Percentiles rank a stretch among this genome's conserved stretches.
Conservation (phyloP, 2,329 filamentous ascomycete species). For the Hyphodiscus sp. region DNA sequence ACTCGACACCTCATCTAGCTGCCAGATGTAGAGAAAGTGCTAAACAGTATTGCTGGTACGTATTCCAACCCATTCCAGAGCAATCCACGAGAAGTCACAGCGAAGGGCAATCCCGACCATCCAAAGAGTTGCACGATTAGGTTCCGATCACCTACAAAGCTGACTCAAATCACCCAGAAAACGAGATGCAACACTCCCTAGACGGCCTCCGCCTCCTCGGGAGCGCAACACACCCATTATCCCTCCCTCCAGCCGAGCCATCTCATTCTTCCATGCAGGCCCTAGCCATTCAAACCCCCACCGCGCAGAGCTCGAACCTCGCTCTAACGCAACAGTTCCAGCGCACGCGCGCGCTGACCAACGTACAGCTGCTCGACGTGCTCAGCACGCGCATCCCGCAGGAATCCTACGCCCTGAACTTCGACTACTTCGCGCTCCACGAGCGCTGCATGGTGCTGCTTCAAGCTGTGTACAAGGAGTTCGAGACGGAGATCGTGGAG, state of each 20-base stretch:
- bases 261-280: neutral
- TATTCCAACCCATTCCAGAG: too few relatives aligned
- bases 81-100: too few relatives aligned
- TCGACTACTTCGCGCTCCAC: neutral
- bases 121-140: too few relatives aligned
- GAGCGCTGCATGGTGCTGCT: neutral
- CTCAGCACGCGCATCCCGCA: conserved; percentile 6
- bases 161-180: neutral
- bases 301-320: neutral
- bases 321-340: conserved; percentile 7
- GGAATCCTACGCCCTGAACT: conserved; percentile 10
- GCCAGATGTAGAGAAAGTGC: conserved; percentile 5
- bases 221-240: neutral
- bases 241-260: neutral
- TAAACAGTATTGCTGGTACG: neutral
- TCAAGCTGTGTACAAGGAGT: neutral
- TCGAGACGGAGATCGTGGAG: neutral
- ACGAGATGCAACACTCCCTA: neutral
- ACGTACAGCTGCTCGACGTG: conserved; percentile 8
- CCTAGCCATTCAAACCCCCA: neutral
- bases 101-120: too few relatives aligned
- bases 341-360: conserved; percentile 3
- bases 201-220: neutral
- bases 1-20: neutral
- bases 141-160: too few relatives aligned